Evolutionary conservation across 495 filamentous ascomycete species (phyloP), one percentile per base, ranked within the genome.

Genomic region (Apiosordaria backusii): DNA sequence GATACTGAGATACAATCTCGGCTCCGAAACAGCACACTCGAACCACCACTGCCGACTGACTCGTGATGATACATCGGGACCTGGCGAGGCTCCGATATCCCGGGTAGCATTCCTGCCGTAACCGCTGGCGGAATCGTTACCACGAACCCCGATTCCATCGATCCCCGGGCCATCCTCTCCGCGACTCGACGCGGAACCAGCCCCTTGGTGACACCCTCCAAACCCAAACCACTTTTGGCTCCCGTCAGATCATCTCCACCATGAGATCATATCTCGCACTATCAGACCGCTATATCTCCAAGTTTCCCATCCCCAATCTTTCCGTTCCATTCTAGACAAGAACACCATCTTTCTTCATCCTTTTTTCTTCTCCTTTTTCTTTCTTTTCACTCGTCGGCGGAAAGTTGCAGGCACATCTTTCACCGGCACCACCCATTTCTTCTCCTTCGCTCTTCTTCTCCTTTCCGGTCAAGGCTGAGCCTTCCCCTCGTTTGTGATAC

Each of bases 401-500:
- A 55, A 23, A 55, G n/a, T n/a, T 55, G 7, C n/a, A 6, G n/a
- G 52, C 4, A 55, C 9, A 55, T 35, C 26, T 27, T 59, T 62
- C 45, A 13, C 35, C 13, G 35, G 7, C 40, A 24, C 18, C 27
- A 40, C 59, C 50, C n/a, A 57, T 52, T 52, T 62, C 40, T 63
- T 45, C 35, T 13, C 9, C 5, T 35, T 57, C 57, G 35, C 7
- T 25, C 26, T 59, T 26, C 16, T 59, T 59, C n/a, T 59, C 15
- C 24, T 5, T 18, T 23, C 26, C 59, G n/a, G 27, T 27, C 25
- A 61, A 61, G 59, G 54, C 60, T 54, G 24, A 18, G 60, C 27
- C 52, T 54, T 61, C 21, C 25, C 54, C 23, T 57, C 24, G n/a
- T 71, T 64, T 65, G 65, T 63, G 70, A 61, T 58, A 72, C 71